Base-by-base conservation (phyloP, 2,329 filamentous ascomycete species). In the Sphaerulina vaccinii region DNA sequence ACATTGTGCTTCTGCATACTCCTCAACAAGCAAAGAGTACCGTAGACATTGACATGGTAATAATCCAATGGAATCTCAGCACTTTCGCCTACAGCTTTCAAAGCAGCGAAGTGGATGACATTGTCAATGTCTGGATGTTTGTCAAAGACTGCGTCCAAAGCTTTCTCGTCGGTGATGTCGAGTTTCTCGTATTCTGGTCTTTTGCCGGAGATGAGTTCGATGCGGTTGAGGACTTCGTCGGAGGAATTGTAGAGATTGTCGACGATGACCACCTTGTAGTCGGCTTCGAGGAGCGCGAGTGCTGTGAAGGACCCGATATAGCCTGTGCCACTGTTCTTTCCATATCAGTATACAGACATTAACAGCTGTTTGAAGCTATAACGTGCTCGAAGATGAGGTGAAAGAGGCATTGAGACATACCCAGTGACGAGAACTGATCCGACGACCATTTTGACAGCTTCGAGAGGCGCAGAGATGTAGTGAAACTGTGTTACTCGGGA, bases 271-370 rank as follows among this genome's bases (percentile, higher is more conserved):
- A 99, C 93, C 72, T 97, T 86, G 81, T 97, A 97, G 72, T 85
- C 91, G 68, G 93, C 88, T 70, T 96, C 81, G 62, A 99, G 88
- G 21, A 99, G 88, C 48, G 90, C 86, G 45, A 99, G 85, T 51
- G 88, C 79, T 56, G 93, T 99, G 80, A 97, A 97, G 44, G 92
- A 97, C 71, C 93, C 93, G 74, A 99, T 99, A 80, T 99, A 99
- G 77, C 93, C 93, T 61, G 91, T 96, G 68, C 93, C 93, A 81
- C 93, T 96, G 61, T 51, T 59, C 64, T 53, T 32, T 3, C 5
- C 16, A 21, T 40, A 46, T 58, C 41, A 58, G 55, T 37, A 15
- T 19, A 16, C 16, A 5, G 8, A 10, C 13, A 13, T 37, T 8
- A 19, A 15, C 11, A 37, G 15, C 15, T 9, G 15, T 6, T 39